Evolutionary conservation across 495 filamentous ascomycete species (phyloP).

Genomic region (Penicillium steckii): DNA sequence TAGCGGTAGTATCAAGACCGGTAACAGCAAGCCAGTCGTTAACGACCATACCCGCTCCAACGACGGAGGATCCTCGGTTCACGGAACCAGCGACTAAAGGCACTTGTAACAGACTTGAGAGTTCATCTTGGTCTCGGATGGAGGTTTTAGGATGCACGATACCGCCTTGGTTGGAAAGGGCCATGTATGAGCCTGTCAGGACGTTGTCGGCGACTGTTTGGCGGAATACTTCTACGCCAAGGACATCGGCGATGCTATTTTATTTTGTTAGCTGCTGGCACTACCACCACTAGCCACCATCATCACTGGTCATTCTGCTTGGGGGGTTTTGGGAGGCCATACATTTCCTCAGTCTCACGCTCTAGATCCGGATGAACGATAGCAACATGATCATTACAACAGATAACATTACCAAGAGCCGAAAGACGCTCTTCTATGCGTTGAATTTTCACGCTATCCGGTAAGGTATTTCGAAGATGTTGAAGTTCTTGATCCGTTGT

Average conservation of each 20-base stretch:
- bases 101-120: slow-evolving; percentile 89
- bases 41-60: slow-evolving; percentile 97
- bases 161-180: slow-evolving; percentile 92
- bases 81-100: slow-evolving; percentile 92
- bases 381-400: slow-evolving; percentile 93
- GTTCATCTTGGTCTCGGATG: slow-evolving; percentile 97
- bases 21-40: slow-evolving; percentile 99
- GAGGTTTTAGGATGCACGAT: slow-evolving; percentile 96
- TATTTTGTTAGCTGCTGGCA: too few species aligned
- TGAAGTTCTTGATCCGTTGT: slow-evolving; percentile 98
- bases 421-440: slow-evolving; percentile 96
- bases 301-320: too few species aligned
- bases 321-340: slow-evolving; percentile 11
- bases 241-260: slow-evolving; percentile 85
- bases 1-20: slow-evolving; percentile 92
- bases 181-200: slow-evolving; percentile 92
- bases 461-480: slow-evolving; percentile 90
- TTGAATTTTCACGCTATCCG: slow-evolving; percentile 85
- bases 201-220: slow-evolving; percentile 98
- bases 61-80: slow-evolving; percentile 89
- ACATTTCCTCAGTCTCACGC: slow-evolving; percentile 91
- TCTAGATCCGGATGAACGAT: slow-evolving; percentile 96
- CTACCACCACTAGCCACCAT: too few species aligned
- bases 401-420: slow-evolving; percentile 95
- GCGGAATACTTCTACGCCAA: slow-evolving; percentile 97